Base-by-base conservation (phyloP, 2,329 filamentous ascomycete genomes). In the Raffaelea arxii region DNA sequence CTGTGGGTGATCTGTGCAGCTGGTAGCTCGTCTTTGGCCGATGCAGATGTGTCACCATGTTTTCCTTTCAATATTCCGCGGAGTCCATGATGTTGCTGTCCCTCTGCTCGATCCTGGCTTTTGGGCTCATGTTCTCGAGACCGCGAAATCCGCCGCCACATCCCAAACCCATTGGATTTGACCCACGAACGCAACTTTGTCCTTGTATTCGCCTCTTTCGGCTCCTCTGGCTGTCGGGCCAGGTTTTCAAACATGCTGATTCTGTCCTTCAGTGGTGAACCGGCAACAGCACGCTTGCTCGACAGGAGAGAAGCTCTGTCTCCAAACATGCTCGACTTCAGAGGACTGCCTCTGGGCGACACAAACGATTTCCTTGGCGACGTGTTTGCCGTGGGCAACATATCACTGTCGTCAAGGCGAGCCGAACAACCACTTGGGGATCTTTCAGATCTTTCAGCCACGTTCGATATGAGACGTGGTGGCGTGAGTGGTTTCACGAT, bases 231-330 rank as follows among this genome's bases (percentile, higher is more conserved):
- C 11, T 21, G 19, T 11, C 23, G 25, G 16, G 21, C 32, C 5
- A 16, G 18, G 16, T 25, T 41, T 39, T 61, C 57, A 42, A 60
- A 59, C n/a, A 55, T 36, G n/a, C 42, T 45, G 27, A 61, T 58
- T 22, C 48, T 54, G 11, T 55, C 49, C 24, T 55, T 56, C 5
- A 59, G 49, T 2, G 55, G 55, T 1, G 58, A 58, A 32, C n/a
- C n/a, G n/a, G n/a, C n/a, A n/a, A n/a, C n/a, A n/a, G n/a, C n/a
- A n/a, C n/a, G n/a, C n/a, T n/a, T n/a, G n/a, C n/a, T n/a, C n/a
- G n/a, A n/a, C n/a, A n/a, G n/a, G n/a, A n/a, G n/a, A n/a, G n/a
- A n/a, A n/a, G n/a, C n/a, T n/a, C n/a, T n/a, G n/a, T 32, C n/a
- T 4, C n/a, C 41, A 43, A 14, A 19, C 23, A 19, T 32, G 3